Conservation (phyloP, 2,329 filamentous ascomycete species). For the Fusarium hostae region DNA sequence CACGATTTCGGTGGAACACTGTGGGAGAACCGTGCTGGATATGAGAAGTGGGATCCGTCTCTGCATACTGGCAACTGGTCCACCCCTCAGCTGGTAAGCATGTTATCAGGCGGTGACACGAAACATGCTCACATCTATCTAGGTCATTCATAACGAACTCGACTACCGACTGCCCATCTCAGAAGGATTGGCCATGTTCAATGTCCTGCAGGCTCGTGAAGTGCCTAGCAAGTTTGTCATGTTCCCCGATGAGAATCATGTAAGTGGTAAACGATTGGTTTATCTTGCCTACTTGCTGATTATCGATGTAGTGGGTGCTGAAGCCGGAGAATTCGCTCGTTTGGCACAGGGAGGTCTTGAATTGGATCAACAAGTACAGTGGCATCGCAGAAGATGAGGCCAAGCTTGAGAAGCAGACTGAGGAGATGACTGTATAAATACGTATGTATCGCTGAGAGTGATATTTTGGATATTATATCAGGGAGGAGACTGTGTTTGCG, state of each 20-base stretch:
- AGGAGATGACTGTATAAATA: slow-evolving; percentile 30
- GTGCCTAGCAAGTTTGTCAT: slow-evolving; percentile 82
- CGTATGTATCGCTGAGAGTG: not conserved
- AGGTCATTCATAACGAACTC: slow-evolving; percentile 84
- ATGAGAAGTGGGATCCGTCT: slow-evolving; percentile 77
- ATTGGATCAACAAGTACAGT: slow-evolving; percentile 76
- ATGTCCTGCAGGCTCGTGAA: slow-evolving; percentile 79
- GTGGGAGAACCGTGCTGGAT: slow-evolving; percentile 70
- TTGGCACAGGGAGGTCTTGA: slow-evolving; percentile 88
- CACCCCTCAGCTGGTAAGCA: slow-evolving; percentile 81
- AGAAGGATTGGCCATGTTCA: slow-evolving; percentile 87
- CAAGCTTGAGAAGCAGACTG: slow-evolving; percentile 33
- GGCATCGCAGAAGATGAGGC: slow-evolving; percentile 51
- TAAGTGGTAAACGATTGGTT: slow-evolving; percentile 40
- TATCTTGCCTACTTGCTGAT: slow-evolving; percentile 1
- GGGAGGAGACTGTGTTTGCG: not conserved
- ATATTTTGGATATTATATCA: not conserved
- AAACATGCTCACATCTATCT: not conserved
- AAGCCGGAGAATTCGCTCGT: slow-evolving; percentile 91
- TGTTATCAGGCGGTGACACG: not conserved
- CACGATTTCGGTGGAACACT: slow-evolving; percentile 73
- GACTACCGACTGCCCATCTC: slow-evolving; percentile 89
- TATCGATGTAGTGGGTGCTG: slow-evolving; percentile 73
- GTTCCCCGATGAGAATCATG: slow-evolving; percentile 80
- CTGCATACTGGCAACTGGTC: slow-evolving; percentile 75